phyloP scores from a whole-genome alignment of 2,329 filamentous ascomycete species.

The Fusarium luffae region DNA sequence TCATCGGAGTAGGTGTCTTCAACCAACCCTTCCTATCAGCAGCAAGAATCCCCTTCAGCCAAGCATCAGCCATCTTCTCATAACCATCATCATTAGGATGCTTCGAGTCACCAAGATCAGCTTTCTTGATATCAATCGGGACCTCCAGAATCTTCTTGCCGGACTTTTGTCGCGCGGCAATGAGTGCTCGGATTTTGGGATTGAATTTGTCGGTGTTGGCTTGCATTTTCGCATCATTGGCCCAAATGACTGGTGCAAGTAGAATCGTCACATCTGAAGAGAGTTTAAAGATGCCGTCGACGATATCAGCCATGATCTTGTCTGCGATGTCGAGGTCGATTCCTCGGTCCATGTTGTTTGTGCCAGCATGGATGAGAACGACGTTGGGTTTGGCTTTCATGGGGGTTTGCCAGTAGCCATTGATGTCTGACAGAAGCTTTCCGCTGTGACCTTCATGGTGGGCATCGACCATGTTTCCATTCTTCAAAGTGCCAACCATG shows the following conservation, averaged over 20 bases:
- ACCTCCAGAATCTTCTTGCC: conserved; percentile 24
- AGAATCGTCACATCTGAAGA: conserved; percentile 25
- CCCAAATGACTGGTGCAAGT: conserved; percentile 32
- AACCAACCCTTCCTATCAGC: conserved; percentile 29
- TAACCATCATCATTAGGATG: conserved; percentile 34
- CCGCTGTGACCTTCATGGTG: conserved; percentile 33
- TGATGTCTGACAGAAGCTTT: conserved; percentile 21
- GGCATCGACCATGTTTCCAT: conserved; percentile 25
- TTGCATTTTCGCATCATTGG: conserved; percentile 27
- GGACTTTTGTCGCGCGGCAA: neutral
- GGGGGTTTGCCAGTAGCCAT: conserved; percentile 24
- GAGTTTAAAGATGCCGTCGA: conserved; percentile 26
- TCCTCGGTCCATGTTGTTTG: conserved; percentile 31
- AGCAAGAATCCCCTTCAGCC: conserved; percentile 24
- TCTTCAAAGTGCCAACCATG: conserved; percentile 21
- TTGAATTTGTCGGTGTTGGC: conserved; percentile 31
- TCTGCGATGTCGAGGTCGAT: conserved; percentile 10
- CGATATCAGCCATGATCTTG: conserved; percentile 8
- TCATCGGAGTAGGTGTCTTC: conserved; percentile 20
- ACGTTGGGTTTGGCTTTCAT: conserved; percentile 27
- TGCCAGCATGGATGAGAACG: conserved; percentile 33
- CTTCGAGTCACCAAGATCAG: conserved; percentile 22
- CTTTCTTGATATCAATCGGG: conserved; percentile 17
- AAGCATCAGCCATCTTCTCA: conserved; percentile 34
- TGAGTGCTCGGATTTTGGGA: conserved; percentile 9